A percentile compares a stretch with the other conserved stretches of the same genome.
These are phyloP conservation scores for Saccharomycopsis hybrid DNA, from an alignment of 1,139 yeast species.

Conservation along the genomic window DNA sequence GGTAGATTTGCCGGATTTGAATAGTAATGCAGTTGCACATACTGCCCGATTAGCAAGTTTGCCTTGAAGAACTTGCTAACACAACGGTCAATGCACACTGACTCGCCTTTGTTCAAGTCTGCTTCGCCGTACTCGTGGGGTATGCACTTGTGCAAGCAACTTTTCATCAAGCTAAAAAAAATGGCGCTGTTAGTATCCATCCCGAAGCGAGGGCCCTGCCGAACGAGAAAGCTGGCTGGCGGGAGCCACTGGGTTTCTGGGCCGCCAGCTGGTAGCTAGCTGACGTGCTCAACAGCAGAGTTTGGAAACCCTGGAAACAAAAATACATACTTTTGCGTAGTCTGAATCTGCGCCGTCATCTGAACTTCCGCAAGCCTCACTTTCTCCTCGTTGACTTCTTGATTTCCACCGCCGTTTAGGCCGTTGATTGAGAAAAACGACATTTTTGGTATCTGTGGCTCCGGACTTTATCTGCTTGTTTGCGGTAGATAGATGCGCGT, in stretches of 20 bases:
- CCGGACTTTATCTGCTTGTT: too few species aligned
- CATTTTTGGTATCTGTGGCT: too few species aligned
- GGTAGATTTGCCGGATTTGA: conserved; percentile 13
- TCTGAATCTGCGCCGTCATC: conserved; percentile 61
- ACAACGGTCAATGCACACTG: conserved; percentile 70
- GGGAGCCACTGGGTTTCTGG: too few species aligned
- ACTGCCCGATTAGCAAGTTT: conserved; percentile 54
- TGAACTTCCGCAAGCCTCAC: conserved; percentile 69
- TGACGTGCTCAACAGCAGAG: too few species aligned
- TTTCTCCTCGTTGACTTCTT: conserved; percentile 60
- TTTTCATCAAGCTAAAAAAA: conserved; percentile 39
- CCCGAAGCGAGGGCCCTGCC: too few species aligned
- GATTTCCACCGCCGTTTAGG: conserved; percentile 32
- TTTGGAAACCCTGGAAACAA: too few species aligned
- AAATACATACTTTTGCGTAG: too few species aligned
- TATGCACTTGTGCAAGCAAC: conserved; percentile 67
- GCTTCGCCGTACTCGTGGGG: conserved; percentile 70
- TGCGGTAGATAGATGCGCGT: too few species aligned
- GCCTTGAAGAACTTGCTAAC: conserved; percentile 66
- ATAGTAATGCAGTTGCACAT: conserved; percentile 3
- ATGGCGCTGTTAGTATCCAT: too few species aligned
- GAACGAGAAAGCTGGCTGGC: too few species aligned
- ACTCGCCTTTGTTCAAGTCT: conserved; percentile 74
- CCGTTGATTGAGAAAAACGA: conserved; percentile 50
- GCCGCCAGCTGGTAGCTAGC: too few species aligned